Evolutionary conservation across 495 filamentous ascomycete genomes (phyloP).

Genomic region (Hypomontagnella monticulosa): DNA sequence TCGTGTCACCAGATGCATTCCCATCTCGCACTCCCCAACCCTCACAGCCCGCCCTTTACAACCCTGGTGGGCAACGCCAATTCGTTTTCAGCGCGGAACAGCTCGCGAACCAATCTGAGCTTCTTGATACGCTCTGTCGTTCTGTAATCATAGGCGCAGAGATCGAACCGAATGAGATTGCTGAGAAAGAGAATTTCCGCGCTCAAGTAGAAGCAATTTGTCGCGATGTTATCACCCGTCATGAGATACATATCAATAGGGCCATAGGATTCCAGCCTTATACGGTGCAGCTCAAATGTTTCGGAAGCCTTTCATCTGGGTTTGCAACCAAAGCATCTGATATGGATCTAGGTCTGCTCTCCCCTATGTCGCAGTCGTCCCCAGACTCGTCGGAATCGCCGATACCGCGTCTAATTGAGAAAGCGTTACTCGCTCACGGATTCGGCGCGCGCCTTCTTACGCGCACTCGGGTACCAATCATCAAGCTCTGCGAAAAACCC

Average conservation of each 20-base stretch:
- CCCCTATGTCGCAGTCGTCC: constrained; percentile 58
- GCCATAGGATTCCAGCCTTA: constrained; percentile 53
- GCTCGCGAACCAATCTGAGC: constrained; percentile 52
- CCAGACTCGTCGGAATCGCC: constrained; percentile 62
- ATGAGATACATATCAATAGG: constrained; percentile 54
- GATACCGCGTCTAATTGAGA: constrained; percentile 72
- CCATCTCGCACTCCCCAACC: constrained; percentile 26
- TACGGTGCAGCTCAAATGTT: constrained; percentile 69
- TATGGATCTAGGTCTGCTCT: constrained; percentile 78
- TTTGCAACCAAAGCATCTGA: constrained; percentile 79
- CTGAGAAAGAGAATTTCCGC: constrained; percentile 71
- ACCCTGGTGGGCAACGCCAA: constrained; percentile 28
- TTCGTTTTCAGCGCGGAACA: constrained; percentile 45
- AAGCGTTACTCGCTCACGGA: constrained; percentile 71
- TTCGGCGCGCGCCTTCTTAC: constrained; percentile 75
- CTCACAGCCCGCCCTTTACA: constrained; percentile 33
- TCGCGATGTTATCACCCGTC: constrained; percentile 59
- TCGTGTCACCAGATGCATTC: constrained; percentile 34
- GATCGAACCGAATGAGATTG: constrained; percentile 62
- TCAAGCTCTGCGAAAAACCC: constrained; percentile 80
- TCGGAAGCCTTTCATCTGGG: constrained; percentile 77
- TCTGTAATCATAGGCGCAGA: constrained; percentile 54
- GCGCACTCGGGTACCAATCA: constrained; percentile 80
- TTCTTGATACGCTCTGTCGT: constrained; percentile 58
- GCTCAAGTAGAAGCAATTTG: constrained; percentile 64